Conservation (phyloP, 2,329 filamentous ascomycete genomes). For the Myriosclerotinia curreyana region DNA sequence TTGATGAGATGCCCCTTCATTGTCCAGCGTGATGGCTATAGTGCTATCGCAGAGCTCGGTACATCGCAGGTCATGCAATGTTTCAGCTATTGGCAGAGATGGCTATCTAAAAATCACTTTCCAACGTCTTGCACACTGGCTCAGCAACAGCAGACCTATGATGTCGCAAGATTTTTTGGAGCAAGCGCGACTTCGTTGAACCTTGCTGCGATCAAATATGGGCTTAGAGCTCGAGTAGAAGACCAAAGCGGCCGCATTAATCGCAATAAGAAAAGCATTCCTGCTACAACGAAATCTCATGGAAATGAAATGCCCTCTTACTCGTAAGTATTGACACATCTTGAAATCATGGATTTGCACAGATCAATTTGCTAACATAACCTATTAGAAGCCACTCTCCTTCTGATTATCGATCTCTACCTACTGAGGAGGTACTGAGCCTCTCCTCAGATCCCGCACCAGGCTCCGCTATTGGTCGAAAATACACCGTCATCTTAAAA, state of each 20-base stretch:
- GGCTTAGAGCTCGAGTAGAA: neutral
- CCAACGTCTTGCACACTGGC: neutral
- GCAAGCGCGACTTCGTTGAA: neutral
- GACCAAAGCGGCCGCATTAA: neutral
- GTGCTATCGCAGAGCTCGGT: neutral
- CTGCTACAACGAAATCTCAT: no score
- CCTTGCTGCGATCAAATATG: neutral
- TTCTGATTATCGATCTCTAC: no score
- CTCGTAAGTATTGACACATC: no score
- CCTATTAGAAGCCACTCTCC: no score
- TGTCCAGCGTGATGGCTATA: neutral
- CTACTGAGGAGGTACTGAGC: no score
- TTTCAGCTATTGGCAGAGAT: neutral
- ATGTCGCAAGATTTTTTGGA: neutral
- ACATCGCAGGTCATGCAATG: neutral
- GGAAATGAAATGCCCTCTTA: no score
- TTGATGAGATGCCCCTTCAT: neutral
- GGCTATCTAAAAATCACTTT: neutral
- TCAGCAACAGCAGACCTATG: neutral
- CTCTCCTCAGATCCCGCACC: no score
- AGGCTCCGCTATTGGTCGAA: no score
- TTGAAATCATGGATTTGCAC: no score
- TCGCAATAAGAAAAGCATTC: no score
- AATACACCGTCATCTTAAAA: no score
- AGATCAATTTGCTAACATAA: no score